phyloP scores from a whole-genome alignment of 2,329 filamentous ascomycete genomes.

The Ceratocystis diversiconidia region DNA sequence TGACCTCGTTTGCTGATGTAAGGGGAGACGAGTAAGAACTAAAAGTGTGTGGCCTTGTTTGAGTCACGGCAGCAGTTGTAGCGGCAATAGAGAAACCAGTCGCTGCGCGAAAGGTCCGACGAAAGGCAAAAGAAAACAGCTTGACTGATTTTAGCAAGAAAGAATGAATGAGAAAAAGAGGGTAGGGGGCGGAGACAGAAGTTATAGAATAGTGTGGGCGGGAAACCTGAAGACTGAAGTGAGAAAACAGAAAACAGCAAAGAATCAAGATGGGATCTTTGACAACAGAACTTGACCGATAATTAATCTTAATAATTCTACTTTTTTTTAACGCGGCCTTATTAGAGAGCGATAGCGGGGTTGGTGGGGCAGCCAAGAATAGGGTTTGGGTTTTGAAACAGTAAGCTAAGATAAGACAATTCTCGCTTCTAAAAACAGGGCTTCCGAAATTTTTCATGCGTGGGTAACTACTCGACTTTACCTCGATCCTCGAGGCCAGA shows the following conservation, averaged over 20 bases:
- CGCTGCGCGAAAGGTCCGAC: constrained; percentile 61
- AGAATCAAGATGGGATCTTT: not conserved
- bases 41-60: constrained; percentile 6
- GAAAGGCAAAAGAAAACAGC: constrained; percentile 77
- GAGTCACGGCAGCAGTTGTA: constrained; percentile 38
- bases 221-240: too few species aligned
- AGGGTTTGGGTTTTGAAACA: not conserved
- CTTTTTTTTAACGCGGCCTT: not conserved
- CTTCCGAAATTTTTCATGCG: too few species aligned
- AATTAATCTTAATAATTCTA: not conserved
- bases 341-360: not conserved
- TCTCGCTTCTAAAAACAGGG: too few species aligned
- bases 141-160: constrained; percentile 36
- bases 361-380: not conserved
- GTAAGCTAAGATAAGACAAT: too few species aligned
- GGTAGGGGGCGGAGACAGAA: not conserved
- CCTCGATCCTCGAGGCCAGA: not conserved
- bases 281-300: not conserved
- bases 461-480: too few species aligned
- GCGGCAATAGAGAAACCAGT: constrained; percentile 60
- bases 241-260: constrained; percentile 3
- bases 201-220: not conserved
- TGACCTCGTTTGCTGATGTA: not conserved
- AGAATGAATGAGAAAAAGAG: not conserved
- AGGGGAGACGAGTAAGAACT: constrained; percentile 1